Evolutionary conservation across 176 grass and related monocot genomes (phyloP), one percentile per base, ranked within the genome.

Genomic region (Pontederia crassipes): DNA sequence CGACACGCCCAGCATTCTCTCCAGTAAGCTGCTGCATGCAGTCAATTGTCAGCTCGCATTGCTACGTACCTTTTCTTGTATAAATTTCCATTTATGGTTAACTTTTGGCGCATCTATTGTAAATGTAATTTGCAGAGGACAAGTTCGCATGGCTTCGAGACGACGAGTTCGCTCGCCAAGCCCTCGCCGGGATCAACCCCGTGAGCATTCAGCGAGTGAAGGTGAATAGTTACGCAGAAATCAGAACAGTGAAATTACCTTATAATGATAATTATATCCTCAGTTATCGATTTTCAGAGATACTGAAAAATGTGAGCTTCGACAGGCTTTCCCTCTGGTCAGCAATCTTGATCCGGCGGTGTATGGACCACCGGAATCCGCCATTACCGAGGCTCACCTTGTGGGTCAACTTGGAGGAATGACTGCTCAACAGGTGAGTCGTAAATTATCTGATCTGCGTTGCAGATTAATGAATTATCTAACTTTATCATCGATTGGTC

Each of bases 111-210:
- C 20, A 24, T 24, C 20, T 24, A 24, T 24, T 62, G 46, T 70
- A 14, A 51, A 13, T 56, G 26, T 14, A 12, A 64, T 28, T 18
- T 77, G 8, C 74, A 98, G 93, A 81, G 87, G 93, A 98, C 78
- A 98, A 98, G 64, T 98, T 92, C 72, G 93, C 93, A 62, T 98
- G 93, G 93, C 77, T 98, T 72, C 93, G 93, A n/a, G 93, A 98
- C 0, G 93, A 98, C 29, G 93, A 98, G 64, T 98, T 98, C 81
- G 93, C 82, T 14, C 79, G 93, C 47, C 93, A 98, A 62, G 54
- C 68, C 52, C 46, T 98, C 24, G 93, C 93, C 61, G 93, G 93
- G 66, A 98, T 98, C 76, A 92, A 98, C 74, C 93, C 93, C 24
- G 93, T 86, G 55, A 83, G 45, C 60, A 98, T 98, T 0, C 74